Evolutionary conservation across 176 grass and related monocot species (phyloP), one percentile per base, ranked within the genome.

Genomic region (Phyllostachys edulis): DNA sequence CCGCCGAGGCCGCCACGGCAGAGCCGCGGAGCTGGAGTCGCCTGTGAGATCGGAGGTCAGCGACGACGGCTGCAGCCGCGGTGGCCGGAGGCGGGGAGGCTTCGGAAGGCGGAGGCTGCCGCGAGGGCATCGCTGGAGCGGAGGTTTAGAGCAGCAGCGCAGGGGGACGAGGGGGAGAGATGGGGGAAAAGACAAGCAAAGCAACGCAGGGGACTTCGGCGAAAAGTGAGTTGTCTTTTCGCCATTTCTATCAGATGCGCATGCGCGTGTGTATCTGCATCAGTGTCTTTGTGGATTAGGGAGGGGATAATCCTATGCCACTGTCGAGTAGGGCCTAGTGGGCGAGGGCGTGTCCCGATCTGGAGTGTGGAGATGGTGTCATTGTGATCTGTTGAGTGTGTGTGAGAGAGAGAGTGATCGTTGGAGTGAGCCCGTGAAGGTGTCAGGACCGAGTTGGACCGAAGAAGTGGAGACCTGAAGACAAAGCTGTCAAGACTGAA

Each of bases 201-300:
- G 75, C 41, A 60, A 24, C 46, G 52, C 62, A 87, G 80, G 61
- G 64, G 49, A 86, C 51, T 20, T 73, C 46, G 83, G 81, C 71
- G 56, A 90, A 93, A 95, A 95, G 90, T 41, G 66, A 39, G 39
- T 63, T 50, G 83, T 49, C 90, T 95, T 92, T 95, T 89, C 87
- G 38, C 82, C 87, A 85, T 61, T 74, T 57, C 84, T 65, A 79
- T 77, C 72, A 78, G 88, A 90, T 78, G 82, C 63, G 54, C 32
- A 34, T 34, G 32, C 65, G 61, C 41, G 72, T 38, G 72, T 38
- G 71, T 49, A 74, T 76, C 52, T 2, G 24, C 52, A 10, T 55
- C 54, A 46, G 5, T 13, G 26, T n/a, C 27, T 3, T 2, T 9
- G 34, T 36, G 18, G 63, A 36, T 41, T 16, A 20, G 42, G 4